phyloP scores from a whole-genome alignment of 179 eudicot genomes.

The Sideroxylon spinosum region DNA sequence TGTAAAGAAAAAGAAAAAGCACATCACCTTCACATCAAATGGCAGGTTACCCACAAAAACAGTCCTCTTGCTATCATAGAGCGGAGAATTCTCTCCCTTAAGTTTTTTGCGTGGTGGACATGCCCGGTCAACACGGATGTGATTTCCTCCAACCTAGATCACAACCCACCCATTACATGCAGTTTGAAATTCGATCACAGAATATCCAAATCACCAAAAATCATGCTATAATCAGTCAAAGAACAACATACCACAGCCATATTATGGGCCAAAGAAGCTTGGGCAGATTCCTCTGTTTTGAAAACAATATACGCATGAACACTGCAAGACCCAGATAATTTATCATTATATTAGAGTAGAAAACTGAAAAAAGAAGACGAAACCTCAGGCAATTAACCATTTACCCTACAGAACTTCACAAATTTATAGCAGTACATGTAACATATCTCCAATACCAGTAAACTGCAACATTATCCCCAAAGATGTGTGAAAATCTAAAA shows the following conservation, averaged over 20 bases:
- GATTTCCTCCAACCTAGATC: slow-evolving; percentile 76
- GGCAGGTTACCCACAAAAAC: slow-evolving; percentile 89
- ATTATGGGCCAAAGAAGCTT: slow-evolving; percentile 79
- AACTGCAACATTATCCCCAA: too few relatives aligned
- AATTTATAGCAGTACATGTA: too few relatives aligned
- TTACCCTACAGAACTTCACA: too few relatives aligned
- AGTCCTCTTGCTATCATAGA: slow-evolving; percentile 79
- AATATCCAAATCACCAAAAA: not conserved
- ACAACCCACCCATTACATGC: not conserved
- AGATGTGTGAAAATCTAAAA: too few relatives aligned
- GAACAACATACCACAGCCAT: slow-evolving; percentile 74
- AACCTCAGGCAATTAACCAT: not conserved
- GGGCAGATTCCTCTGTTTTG: slow-evolving; percentile 70
- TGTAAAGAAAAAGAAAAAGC: not conserved
- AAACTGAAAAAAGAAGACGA: not conserved
- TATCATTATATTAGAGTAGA: not conserved
- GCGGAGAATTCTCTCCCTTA: slow-evolving; percentile 66
- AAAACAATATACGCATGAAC: slow-evolving; percentile 87
- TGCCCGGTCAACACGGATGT: slow-evolving; percentile 95
- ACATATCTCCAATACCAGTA: too few relatives aligned
- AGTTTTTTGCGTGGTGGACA: slow-evolving; percentile 97
- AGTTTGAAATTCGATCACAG: not conserved
- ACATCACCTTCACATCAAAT: slow-evolving; percentile 86
- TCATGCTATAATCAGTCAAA: not conserved
- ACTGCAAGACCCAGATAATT: slow-evolving; percentile 40